phyloP scores from a whole-genome alignment of 495 filamentous ascomycete species.

The Stereocaulon alpinum region DNA sequence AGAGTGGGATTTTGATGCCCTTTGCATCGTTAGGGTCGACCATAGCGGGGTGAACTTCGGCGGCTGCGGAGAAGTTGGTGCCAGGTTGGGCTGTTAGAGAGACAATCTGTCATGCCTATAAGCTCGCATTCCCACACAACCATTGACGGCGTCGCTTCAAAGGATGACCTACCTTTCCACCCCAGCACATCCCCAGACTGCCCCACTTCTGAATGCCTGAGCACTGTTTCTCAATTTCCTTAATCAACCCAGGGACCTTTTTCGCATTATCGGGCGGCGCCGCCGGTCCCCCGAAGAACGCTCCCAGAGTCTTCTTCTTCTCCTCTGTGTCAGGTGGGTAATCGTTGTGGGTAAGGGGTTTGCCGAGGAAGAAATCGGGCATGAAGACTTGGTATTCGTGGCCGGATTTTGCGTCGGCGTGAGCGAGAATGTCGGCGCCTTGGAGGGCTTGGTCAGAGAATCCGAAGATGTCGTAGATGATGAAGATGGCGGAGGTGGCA shows the following conservation, averaged over 20 bases:
- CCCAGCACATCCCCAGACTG: conserved; percentile 94
- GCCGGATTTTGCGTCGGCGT: conserved; percentile 32
- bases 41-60: conserved; percentile 78
- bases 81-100: conserved; percentile 49
- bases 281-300: conserved; percentile 66
- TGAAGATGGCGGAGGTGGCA: conserved; percentile 43
- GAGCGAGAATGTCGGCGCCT: conserved; percentile 48
- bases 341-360: conserved; percentile 36
- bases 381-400: conserved; percentile 48
- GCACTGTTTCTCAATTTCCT: conserved; percentile 41
- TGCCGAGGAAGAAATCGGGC: conserved; percentile 48
- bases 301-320: conserved; percentile 62
- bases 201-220: conserved; percentile 61
- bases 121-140: conserved; percentile 10
- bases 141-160: background rate
- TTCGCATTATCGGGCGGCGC: conserved; percentile 51
- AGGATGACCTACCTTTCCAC: conserved; percentile 54
- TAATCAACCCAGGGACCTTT: conserved; percentile 53
- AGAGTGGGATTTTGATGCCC: conserved; percentile 52
- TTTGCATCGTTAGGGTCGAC: conserved; percentile 67
- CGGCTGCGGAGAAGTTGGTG: conserved; percentile 56
- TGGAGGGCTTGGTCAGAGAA: conserved; percentile 46
- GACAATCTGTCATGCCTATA: conserved; percentile 34
- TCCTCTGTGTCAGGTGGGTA: conserved; percentile 75
- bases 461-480: conserved; percentile 49